phyloP scores from a whole-genome alignment of 2,329 filamentous ascomycete species.

The Alternaria sp. region DNA sequence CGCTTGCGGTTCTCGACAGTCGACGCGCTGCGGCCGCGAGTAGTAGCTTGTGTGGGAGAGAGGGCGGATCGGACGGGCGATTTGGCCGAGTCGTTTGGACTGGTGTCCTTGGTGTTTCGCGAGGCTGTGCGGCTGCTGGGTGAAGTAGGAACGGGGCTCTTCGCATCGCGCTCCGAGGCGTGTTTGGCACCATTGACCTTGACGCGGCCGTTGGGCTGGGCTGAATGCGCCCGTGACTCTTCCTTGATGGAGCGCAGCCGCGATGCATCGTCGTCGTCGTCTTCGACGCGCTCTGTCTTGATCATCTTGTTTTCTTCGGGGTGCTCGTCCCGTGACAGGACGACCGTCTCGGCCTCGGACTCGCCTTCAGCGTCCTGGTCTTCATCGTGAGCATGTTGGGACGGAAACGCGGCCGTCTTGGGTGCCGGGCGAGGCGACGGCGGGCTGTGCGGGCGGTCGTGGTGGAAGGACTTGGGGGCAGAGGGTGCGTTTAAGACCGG shows the following conservation, averaged over 20 bases:
- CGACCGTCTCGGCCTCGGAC: conserved; percentile 59
- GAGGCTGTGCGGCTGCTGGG: conserved; percentile 44
- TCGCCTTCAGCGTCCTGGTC: conserved; percentile 49
- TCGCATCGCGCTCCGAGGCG: conserved; percentile 37
- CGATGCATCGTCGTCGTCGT: conserved; percentile 37
- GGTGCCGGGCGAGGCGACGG: conserved; percentile 16
- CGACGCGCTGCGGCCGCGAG: conserved; percentile 47
- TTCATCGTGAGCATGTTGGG: conserved; percentile 32
- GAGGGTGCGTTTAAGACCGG: conserved; percentile 39
- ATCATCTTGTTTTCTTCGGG: conserved; percentile 48
- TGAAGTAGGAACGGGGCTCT: conserved; percentile 43
- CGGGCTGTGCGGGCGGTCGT: conserved; percentile 19
- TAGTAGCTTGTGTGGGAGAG: conserved; percentile 34
- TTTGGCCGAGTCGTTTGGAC: conserved; percentile 36
- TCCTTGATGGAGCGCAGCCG: conserved; percentile 38
- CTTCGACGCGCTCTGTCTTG: conserved; percentile 49
- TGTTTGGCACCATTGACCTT: conserved; percentile 40
- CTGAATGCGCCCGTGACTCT: conserved; percentile 30
- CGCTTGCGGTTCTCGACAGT: conserved; percentile 49
- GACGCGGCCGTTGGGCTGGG: conserved; percentile 32
- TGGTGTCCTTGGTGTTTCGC: conserved; percentile 44
- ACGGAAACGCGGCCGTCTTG: conserved; percentile 9
- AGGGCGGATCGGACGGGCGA: conserved; percentile 33
- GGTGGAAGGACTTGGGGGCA: conserved; percentile 17
- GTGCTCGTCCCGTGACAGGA: conserved; percentile 51